Evolutionary conservation across 306 rosid species (phyloP).

Genomic region (Glycyrrhiza uralensis): DNA sequence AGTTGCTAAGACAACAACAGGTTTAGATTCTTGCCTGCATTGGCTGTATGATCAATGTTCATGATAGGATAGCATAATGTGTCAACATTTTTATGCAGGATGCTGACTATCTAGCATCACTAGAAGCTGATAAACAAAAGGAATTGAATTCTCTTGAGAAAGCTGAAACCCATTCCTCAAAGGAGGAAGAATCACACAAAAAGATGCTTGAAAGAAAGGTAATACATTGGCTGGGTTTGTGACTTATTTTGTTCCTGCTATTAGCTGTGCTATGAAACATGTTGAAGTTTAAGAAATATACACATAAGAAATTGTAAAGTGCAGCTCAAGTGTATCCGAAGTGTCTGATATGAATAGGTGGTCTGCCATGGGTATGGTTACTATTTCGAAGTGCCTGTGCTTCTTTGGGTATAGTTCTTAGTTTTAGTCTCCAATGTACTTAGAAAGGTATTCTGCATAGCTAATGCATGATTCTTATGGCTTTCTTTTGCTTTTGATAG

Average conservation of each 20-base stretch:
- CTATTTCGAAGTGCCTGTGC: too few species aligned
- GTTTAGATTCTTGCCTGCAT: constrained; percentile 37
- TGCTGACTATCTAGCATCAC: constrained; percentile 51
- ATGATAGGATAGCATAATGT: constrained; percentile 12
- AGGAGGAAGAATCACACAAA: constrained; percentile 32
- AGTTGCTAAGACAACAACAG: constrained; percentile 60
- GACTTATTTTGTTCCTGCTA: neutral
- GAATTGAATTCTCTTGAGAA: constrained; percentile 38
- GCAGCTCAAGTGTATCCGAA: neutral
- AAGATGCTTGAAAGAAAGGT: constrained; percentile 38
- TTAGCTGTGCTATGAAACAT: neutral
- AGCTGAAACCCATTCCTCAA: constrained; percentile 37
- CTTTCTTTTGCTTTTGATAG: neutral
- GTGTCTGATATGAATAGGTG: neutral
- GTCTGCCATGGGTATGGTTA: too few species aligned
- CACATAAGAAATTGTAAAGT: neutral
- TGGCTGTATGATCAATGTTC: constrained; percentile 6
- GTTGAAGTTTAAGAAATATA: too few species aligned
- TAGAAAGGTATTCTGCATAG: neutral
- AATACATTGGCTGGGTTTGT: neutral
- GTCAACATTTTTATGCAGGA: constrained; percentile 44
- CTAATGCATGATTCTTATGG: neutral
- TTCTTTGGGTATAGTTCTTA: neutral
- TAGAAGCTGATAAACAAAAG: constrained; percentile 46
- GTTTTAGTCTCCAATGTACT: neutral